phyloP scores from a whole-genome alignment of 306 rosid species.

The Sophora flavescens region DNA sequence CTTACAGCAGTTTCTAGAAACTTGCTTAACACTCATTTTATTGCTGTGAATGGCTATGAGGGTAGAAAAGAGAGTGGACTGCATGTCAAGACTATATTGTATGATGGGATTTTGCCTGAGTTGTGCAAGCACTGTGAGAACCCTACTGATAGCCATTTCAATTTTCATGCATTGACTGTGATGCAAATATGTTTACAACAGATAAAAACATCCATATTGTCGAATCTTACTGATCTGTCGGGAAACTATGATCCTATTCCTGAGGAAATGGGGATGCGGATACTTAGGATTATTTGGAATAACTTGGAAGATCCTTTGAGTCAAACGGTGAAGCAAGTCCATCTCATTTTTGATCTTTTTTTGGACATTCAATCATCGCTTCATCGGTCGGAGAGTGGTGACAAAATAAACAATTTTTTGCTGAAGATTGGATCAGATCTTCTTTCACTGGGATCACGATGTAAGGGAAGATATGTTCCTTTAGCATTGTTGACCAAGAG shows the following conservation, averaged over 20 bases:
- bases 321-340: constrained; percentile 97
- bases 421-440: constrained; percentile 77
- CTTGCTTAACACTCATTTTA: constrained; percentile 72
- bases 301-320: constrained; percentile 95
- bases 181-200: constrained; percentile 98
- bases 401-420: constrained; percentile 66
- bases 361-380: constrained; percentile 88
- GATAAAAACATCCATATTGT: constrained; percentile 70
- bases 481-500: constrained; percentile 88
- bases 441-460: constrained; percentile 82
- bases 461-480: constrained; percentile 97
- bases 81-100: constrained; percentile 67
- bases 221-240: constrained; percentile 57
- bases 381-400: constrained; percentile 74
- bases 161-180: constrained; percentile 90
- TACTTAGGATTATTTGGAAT: constrained; percentile 86
- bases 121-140: constrained; percentile 87
- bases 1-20: constrained; percentile 86
- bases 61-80: constrained; percentile 35
- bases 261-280: constrained; percentile 81
- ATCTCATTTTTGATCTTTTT: constrained; percentile 87
- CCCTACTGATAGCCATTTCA: constrained; percentile 90
- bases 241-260: constrained; percentile 73
- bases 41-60: constrained; percentile 43
- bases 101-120: constrained; percentile 94